Conservation (phyloP, 2,329 filamentous ascomycete genomes). For the Plenodomus biglobosus region DNA sequence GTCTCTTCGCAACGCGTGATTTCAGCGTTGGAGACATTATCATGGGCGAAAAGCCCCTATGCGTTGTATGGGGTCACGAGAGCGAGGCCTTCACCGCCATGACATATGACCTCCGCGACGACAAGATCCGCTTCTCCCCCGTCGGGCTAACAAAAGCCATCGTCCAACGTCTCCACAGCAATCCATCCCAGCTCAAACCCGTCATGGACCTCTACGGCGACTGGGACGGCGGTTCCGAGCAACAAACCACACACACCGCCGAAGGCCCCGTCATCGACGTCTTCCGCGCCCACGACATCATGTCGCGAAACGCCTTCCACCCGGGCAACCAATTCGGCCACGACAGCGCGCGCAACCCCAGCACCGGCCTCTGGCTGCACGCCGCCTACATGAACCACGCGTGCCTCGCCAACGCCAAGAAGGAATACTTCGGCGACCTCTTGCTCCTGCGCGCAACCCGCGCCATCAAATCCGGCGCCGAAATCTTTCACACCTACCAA, state of each 20-base stretch:
- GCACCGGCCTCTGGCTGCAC: conserved; percentile 45
- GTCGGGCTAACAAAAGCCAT: conserved; percentile 27
- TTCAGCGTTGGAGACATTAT: conserved; percentile 56
- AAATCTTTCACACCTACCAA: conserved; percentile 33
- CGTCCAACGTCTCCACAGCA: conserved; percentile 53
- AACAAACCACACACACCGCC: conserved; percentile 40
- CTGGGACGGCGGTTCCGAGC: conserved; percentile 45
- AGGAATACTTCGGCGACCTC: conserved; percentile 46
- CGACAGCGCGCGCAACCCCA: conserved; percentile 24
- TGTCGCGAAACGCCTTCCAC: conserved; percentile 51
- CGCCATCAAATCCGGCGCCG: conserved; percentile 27
- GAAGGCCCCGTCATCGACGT: conserved; percentile 50
- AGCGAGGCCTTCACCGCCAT: conserved; percentile 47
- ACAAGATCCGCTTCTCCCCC: conserved; percentile 28
- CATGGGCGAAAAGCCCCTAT: conserved; percentile 60
- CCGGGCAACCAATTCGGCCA: conserved; percentile 32
- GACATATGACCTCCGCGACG: conserved; percentile 48
- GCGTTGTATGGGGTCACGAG: conserved; percentile 47
- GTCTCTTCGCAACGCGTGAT: conserved; percentile 54
- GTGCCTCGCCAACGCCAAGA: conserved; percentile 46
- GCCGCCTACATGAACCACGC: conserved; percentile 51
- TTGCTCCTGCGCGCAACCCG: conserved; percentile 46
- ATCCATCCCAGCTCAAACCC: conserved; percentile 39
- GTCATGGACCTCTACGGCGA: conserved; percentile 39
- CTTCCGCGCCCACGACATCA: conserved; percentile 52